Evolutionary conservation across 352 stramenopile genomes (phyloP), one percentile per base, ranked within the genome.

Genomic region (Phytopythium oedochilum): DNA sequence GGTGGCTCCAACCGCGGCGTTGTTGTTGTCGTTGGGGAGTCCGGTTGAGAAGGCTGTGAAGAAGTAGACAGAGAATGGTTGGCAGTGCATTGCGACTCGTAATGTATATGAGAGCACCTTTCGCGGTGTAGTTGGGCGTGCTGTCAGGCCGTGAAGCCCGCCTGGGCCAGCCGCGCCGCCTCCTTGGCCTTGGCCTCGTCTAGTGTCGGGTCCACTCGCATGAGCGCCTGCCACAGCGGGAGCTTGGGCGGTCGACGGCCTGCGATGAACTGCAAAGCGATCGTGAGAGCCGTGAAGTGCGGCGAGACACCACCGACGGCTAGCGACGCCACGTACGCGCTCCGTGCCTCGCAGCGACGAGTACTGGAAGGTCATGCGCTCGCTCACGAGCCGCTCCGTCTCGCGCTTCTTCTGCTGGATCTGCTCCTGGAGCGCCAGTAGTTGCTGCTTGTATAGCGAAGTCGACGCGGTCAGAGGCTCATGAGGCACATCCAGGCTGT

Each of bases 401-500:
- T 89, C 81, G 6, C 69, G 65, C 20, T 84, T 85, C 43, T 91
- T 91, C 11, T 73, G 55, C 22, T 77, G 60, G 57, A 91, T 91
- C 38, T 89, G 78, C 47, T 85, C 65, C 59, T 86, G 78, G 0
- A 88, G 31, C 15, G 66, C 58, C 10, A 78, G 54, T 14, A 91
- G 59, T 36, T 91, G 81, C 42, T 88, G 78, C 44, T 75, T 83
- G 64, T 89, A 91, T 18, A 83, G 63, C n/a, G 74, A 84, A 35
- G 75, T 83, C 18, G 70, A 76, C 22, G 61, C 40, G n/a, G 48
- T 52, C 18, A 64, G 43, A 7, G 66, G 63, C 10, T 77, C 43
- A 17, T 68, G 61, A 4, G 83, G 49, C 7, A 57, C 34, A 5
- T 83, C 64, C 48, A 83, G 53, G 15, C 57, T 77, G 59, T 78